Conservation (phyloP, 257 asterid species). For the Mentha longifolia region DNA sequence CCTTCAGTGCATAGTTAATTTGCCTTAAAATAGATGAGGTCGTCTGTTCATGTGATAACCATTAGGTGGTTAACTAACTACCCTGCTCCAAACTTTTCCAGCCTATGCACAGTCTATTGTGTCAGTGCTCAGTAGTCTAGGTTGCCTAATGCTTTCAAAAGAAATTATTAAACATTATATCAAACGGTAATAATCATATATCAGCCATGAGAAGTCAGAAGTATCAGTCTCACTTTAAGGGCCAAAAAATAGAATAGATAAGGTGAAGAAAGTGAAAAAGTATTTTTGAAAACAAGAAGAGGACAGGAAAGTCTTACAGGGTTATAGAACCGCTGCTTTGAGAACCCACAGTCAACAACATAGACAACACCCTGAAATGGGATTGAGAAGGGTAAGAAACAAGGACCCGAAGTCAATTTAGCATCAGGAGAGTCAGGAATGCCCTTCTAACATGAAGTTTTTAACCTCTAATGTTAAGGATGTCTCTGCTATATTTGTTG, state of each 20-base stretch:
- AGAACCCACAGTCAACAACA: conserved; percentile 92
- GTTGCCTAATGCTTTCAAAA: conserved; percentile 1
- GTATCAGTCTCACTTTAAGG: too few species aligned
- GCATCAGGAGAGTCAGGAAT: background rate
- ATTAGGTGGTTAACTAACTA: background rate
- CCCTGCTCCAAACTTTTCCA: conserved; percentile 9
- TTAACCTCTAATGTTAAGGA: conserved; percentile 94
- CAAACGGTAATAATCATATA: conserved; percentile 1
- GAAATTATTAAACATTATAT: background rate
- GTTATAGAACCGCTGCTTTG: conserved; percentile 89
- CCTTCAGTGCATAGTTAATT: conserved; percentile 5
- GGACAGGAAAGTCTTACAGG: too few species aligned
- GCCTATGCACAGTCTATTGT: background rate
- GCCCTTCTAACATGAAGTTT: conserved; percentile 14
- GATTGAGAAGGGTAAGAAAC: conserved; percentile 35
- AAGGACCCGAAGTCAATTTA: conserved; percentile 22
- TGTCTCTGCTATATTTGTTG: conserved; percentile 98
- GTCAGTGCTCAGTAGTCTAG: background rate
- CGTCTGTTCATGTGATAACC: background rate
- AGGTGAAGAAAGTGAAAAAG: too few species aligned
- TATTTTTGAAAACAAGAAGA: too few species aligned
- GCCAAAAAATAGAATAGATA: too few species aligned
- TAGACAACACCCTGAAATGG: conserved; percentile 82
- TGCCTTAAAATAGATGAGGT: background rate
- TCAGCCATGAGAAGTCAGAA: background rate